Base-by-base conservation (phyloP, 352 stramenopile species). In the Phytophthora pisi region DNA sequence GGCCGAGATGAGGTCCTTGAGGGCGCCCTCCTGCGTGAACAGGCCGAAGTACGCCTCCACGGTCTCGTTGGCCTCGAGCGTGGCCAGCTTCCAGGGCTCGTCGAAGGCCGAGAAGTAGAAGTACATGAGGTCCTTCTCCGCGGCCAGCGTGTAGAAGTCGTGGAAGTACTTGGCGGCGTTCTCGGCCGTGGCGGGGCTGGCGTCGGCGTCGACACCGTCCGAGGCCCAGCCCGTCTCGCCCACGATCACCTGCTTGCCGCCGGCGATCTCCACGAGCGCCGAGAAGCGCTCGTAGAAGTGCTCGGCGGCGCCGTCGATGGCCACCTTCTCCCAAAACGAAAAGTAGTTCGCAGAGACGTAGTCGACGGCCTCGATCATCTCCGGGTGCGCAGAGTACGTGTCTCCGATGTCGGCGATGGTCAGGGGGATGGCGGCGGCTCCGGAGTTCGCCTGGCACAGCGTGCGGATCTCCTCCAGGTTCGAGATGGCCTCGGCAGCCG, bases 51-150 rank as follows among this genome's bases (percentile, higher is more conserved):
- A 87, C 34, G 79, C 82, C 71, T 92, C 84, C 46, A 89, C 82
- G 28, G 82, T 89, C 56, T 77, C 72, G 69, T 88, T 79, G 45
- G 71, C 79, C 20, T 70, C 66, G 24, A 78, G 73, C 31, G 68
- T 79, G 30, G 68, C 60, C 58, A 88, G 65, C 68, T 90, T 89
- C 81, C 82, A 92, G 28, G 66, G 46, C 61, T 82, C 76, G 67
- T 92, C 84, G 53, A 88, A 90, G 50, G 66, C 83, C 18, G 79
- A 79, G 63, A 90, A 92, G 69, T 88, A 92, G 58, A 77, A 92
- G 76, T 91, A 92, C 57, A 63, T 71, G 16, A 86, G 57, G 28
- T 81, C 56, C 36, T 87, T 77, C 54, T 77, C 60, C 47, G 66
- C 64, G 0, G 85, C 85, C 9, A 88, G 61, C 36, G 71, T 64